These are phyloP conservation scores for Scutellaria barbata DNA, from an alignment of 257 asterid species.

Conservation along the genomic window DNA sequence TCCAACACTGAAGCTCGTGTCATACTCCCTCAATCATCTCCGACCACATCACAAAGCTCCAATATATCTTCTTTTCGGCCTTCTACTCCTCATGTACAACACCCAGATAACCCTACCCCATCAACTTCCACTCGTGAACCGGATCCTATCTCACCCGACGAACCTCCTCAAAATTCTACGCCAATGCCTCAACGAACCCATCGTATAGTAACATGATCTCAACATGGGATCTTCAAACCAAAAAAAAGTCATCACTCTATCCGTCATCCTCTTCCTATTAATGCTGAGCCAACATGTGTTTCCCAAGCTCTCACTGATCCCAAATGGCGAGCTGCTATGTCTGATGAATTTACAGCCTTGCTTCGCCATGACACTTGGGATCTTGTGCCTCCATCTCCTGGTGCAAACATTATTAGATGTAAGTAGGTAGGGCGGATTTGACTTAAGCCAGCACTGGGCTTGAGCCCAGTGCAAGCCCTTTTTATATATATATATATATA, in stretches of 20 bases:
- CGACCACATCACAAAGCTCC: too few relatives aligned
- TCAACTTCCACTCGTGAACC: neutral
- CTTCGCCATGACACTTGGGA: neutral
- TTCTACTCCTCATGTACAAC: too few relatives aligned
- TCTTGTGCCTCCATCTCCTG: neutral
- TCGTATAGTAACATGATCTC: too few relatives aligned
- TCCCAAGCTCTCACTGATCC: neutral
- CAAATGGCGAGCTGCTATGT: neutral
- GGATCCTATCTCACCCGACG: too few relatives aligned
- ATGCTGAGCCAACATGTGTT: neutral
- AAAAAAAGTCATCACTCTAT: neutral
- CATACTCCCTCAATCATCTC: too few relatives aligned
- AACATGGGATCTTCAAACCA: neutral
- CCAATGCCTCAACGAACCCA: neutral
- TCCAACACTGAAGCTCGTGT: too few relatives aligned
- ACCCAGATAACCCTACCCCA: neutral
- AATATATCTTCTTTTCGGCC: too few relatives aligned
- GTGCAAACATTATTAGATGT: neutral
- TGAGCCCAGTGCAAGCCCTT: too few relatives aligned
- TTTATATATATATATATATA: too few relatives aligned
- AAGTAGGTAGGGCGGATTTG: too few relatives aligned
- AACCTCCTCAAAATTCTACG: neutral
- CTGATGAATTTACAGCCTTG: neutral
- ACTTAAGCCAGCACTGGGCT: too few relatives aligned
- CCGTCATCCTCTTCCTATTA: neutral